Evolutionary conservation across 805 yeast species (phyloP), one percentile per base, ranked within the genome.

Genomic region (Metschnikowia kunwiensis): DNA sequence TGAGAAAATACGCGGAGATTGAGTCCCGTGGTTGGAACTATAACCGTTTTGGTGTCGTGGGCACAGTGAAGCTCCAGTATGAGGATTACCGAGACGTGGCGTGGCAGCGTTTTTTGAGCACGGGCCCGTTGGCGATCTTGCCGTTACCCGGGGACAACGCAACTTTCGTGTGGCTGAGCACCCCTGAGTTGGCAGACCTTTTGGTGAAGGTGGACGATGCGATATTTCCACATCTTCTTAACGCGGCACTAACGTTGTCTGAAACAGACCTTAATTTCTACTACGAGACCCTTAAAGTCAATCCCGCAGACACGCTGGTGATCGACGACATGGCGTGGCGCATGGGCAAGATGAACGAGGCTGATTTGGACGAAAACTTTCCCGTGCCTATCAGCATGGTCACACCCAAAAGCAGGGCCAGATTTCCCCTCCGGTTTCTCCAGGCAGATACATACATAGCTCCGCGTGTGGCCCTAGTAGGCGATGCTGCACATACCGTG

Each of bases 401-500:
- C 15, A 16, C 19, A 10, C 29, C 29, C 13, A 27, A 27, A 8
- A 14, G 19, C 2, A 72, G 95, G 43, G 97, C 95, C 0, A 72
- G 83, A 30, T 93, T 93, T 68, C 98, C 98, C 15, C 68, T 93
- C 47, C 80, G 81, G 49, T 61, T 91, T 65, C 79, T 88, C 14
- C 97, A 93, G 55, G 95, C 96, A 2, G 97, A 93, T 53, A 75
- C 84, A 1, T 93, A 93, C 56, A 78, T 86, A 13, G 78, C 78
- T 2, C 89, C 85, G 3, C 71, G 97, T 47, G 74, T 91, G 20
- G 97, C 97, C 0, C 65, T 93, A n/a, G 85, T 91, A 7, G 98
- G 98, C 17, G 98, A 93, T 61, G 97, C 98, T 1, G 97, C 97
- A 0, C 98, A 93, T 52, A 83, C 97, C 0, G 86, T 96, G 1